Evolutionary conservation across 345 rosid genomes (phyloP), one percentile per base, ranked within the genome.

Genomic region (Aurinia saxatilis): DNA sequence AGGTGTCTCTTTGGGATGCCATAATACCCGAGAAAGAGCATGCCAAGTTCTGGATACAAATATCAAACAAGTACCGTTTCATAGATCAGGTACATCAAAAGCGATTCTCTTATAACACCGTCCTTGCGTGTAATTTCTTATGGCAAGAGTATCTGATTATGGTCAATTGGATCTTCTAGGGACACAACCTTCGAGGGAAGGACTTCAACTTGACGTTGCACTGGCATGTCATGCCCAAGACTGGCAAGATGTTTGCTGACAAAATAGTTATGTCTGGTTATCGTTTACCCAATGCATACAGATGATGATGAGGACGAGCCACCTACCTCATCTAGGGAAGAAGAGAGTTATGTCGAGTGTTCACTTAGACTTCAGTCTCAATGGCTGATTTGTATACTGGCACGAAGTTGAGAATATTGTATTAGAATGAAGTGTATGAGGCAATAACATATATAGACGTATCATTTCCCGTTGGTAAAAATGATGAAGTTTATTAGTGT

Each of bases 171-270:
- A 41, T 68, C 31, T 44, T 35, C 11, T 68, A 91, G 98, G 98
- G 98, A 58, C 81, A 81, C 59, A 85, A 80, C 73, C 95, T 92
- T 34, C 83, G 91, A 0, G 90, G 93, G 36, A 89, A 89, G 63
- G 75, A 81, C 51, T 87, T 87, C 81, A 92, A 89, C 78, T 74
- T 92, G 72, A 87, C 98, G 12, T 56, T 92, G 75, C 98, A 85
- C 75, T 92, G 98, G 97, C 97, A 87, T 63, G 93, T 92, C 44
- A 92, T 92, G 98, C 97, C 98, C 21, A 92, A 89, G 84, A 89
- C 98, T 0, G 98, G 98, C 35, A 92, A 87, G 79, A 92, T 92
- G 98, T 87, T 87, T 61, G 84, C 90, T 4, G 74, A 87, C 80
- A 87, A 89, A 67, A 55, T 89, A 39, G 90, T 86, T 46, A 71